Conservation (phyloP, 805 yeast species). For the Nakazawaea sp. region DNA sequence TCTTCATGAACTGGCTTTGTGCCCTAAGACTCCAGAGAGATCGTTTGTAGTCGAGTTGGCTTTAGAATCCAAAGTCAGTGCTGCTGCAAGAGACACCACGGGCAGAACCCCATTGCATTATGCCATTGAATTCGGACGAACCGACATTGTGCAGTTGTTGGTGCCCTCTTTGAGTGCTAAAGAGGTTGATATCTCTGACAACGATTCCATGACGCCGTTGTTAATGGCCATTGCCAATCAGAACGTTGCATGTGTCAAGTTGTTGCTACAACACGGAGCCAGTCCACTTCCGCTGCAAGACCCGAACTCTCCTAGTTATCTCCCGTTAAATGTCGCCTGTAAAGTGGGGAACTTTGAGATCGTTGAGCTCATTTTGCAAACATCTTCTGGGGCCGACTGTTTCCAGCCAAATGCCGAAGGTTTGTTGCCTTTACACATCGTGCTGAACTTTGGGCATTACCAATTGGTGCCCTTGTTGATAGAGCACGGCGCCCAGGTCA, state of each 20-base stretch:
- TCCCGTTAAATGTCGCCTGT: conserved; percentile 84
- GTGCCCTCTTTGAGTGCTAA: conserved; percentile 25
- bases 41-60: conserved; percentile 18
- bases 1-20: conserved; percentile 57
- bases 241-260: conserved; percentile 46
- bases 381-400: conserved; percentile 26
- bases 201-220: conserved; percentile 77
- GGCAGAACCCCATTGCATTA: conserved; percentile 86
- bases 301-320: conserved; percentile 53
- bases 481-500: conserved; percentile 68
- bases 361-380: conserved; percentile 52
- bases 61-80: conserved; percentile 11
- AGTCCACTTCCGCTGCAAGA: conserved; percentile 40
- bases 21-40: conserved; percentile 6
- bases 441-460: conserved; percentile 76
- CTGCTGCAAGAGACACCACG: conserved; percentile 45
- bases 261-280: conserved; percentile 43
- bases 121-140: conserved; percentile 58
- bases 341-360: conserved; percentile 71
- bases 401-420: conserved; percentile 82
- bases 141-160: conserved; percentile 30
- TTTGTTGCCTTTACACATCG: conserved; percentile 78
- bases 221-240: conserved; percentile 70
- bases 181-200: conserved; percentile 48
- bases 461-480: conserved; percentile 62